Evolutionary conservation across 2,329 filamentous ascomycete species (phyloP).

Genomic region (Rosellinia necatrix): DNA sequence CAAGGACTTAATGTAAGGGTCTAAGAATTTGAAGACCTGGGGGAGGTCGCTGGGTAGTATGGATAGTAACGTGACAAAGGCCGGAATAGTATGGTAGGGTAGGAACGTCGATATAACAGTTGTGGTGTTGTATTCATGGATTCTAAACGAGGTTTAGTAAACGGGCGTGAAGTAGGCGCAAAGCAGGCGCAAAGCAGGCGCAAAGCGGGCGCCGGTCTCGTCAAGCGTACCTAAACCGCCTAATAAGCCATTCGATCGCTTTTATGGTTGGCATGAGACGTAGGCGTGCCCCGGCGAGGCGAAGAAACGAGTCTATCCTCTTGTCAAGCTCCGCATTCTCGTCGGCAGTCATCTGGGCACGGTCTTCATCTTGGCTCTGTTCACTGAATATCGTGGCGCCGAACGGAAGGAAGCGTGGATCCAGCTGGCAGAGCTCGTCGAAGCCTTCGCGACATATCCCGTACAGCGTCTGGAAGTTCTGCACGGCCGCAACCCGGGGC

Average conservation of each 20-base stretch:
- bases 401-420: constrained; percentile 77
- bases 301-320: constrained; percentile 81
- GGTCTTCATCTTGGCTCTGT: constrained; percentile 87
- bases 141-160: constrained; percentile 54
- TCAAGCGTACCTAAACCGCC: constrained; percentile 76
- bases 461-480: constrained; percentile 89
- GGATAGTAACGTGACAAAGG: constrained; percentile 84
- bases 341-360: constrained; percentile 77
- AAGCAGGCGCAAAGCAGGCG: too few relatives aligned
- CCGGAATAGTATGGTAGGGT: constrained; percentile 85
- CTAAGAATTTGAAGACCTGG: constrained; percentile 78
- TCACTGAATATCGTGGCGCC: constrained; percentile 85
- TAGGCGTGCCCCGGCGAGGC: constrained; percentile 74
- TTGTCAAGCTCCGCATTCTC: constrained; percentile 84
- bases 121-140: constrained; percentile 88
- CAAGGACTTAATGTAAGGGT: constrained; percentile 80
- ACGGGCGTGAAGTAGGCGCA: too few relatives aligned
- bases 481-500: constrained; percentile 77
- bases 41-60: constrained; percentile 81
- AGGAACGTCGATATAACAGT: constrained; percentile 83
- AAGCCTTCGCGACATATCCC: constrained; percentile 87
- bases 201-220: background rate
- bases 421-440: constrained; percentile 86
- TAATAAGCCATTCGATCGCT: constrained; percentile 91
- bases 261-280: constrained; percentile 87